Evolutionary conservation across 2,329 filamentous ascomycete species (phyloP).

Genomic region (Monilinia fructicola): DNA sequence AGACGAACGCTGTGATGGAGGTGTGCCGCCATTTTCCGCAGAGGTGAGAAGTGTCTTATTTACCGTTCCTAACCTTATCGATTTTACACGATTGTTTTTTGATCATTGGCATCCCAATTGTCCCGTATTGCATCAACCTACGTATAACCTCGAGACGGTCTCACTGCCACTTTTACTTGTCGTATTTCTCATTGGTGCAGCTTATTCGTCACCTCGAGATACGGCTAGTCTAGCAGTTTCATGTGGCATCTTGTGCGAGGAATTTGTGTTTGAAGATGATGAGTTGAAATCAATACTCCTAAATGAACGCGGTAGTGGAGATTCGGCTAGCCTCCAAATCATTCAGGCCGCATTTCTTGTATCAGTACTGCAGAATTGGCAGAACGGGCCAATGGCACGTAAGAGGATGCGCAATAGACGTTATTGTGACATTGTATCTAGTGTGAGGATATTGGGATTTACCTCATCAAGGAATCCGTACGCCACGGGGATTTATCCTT

Average conservation of each 20-base stretch:
- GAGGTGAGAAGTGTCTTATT: slow-evolving; percentile 28
- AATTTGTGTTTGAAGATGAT: slow-evolving; percentile 17
- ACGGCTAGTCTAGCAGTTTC: slow-evolving; percentile 16
- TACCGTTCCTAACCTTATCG: slow-evolving; percentile 43
- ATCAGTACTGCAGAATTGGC: slow-evolving; percentile 17
- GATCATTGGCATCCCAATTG: slow-evolving; percentile 23
- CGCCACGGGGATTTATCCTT: slow-evolving; percentile 1
- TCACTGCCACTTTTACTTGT: slow-evolving; percentile 23
- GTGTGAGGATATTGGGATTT: neutral
- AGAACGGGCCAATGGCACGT: slow-evolving; percentile 1
- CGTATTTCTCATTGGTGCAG: slow-evolving; percentile 24
- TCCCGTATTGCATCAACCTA: slow-evolving; percentile 23
- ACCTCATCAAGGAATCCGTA: slow-evolving; percentile 7
- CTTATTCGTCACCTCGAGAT: slow-evolving; percentile 23
- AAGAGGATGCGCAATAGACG: slow-evolving; percentile 13
- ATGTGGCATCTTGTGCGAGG: slow-evolving; percentile 22
- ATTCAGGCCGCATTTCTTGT: slow-evolving; percentile 21
- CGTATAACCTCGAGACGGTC: slow-evolving; percentile 23
- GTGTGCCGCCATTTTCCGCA: neutral
- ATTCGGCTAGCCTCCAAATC: neutral
- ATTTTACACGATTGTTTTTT: slow-evolving; percentile 41
- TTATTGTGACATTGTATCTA: slow-evolving; percentile 10
- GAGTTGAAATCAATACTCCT: slow-evolving; percentile 10
- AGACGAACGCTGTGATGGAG: neutral
- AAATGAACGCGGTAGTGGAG: neutral